Evolutionary conservation across 2,329 filamentous ascomycete genomes (phyloP), one percentile per base, ranked within the genome.

Genomic region (Emydomyces testavorans): DNA sequence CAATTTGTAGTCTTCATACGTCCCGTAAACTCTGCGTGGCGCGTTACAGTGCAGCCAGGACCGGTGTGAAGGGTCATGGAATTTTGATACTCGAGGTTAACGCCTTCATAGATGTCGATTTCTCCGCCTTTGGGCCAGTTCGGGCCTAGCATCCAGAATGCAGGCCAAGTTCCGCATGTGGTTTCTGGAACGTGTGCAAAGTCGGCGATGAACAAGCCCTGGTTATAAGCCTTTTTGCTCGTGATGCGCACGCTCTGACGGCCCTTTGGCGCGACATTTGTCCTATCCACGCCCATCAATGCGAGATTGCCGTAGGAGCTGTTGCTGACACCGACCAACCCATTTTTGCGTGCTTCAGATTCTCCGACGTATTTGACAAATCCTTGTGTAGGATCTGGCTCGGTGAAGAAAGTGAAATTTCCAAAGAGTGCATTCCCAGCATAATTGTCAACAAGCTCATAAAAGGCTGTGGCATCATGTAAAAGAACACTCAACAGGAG

Each of bases 91-190:
- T 70, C 62, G 39, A 63, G 51, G 53, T 76, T 74, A 50, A 76
- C 71, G 5, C 69, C 70, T 54, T 76, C 73, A 53, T 75, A 70
- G 40, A 76, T 69, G 56, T 75, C 73, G 37, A 75, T 72, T 61
- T 72, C 70, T 11, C 70, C 69, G 29, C 63, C 60, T 1, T 56
- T 42, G 1, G 69, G 69, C 69, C 69, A 71, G 29, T 62, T 54
- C 16, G 55, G 53, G 15, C 68, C 67, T 0, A 68, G 58, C 4
- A 67, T 63, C 70, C 70, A 72, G 50, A 70, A 71, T 6, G 70
- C 70, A 1, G 73, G 72, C 73, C 73, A 76, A 24, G 65, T 70
- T 39, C 69, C 73, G 50, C 73, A 76, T 37, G 66, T 63, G 37
- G 62, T 63, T 8, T 63, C 65, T 2, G 71, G 71, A 63, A 72